Conservation (phyloP, 768 basidiomycete species). For the Ramaria sp. region DNA sequence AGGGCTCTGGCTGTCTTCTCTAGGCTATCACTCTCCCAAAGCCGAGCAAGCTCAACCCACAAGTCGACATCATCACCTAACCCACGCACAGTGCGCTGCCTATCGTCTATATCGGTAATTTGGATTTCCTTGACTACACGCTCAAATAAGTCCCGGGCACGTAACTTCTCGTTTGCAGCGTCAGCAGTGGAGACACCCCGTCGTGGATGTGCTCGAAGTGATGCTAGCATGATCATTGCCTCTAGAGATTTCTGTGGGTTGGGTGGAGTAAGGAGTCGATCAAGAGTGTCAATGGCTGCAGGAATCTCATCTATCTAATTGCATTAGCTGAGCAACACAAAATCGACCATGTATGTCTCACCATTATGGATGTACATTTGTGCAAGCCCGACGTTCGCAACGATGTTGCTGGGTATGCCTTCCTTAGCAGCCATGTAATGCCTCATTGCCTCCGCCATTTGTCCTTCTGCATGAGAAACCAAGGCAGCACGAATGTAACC, state of each 20-base stretch:
- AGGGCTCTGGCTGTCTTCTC: conserved; percentile 67
- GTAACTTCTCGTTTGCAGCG: conserved; percentile 52
- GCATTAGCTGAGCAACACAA: conserved; percentile 1
- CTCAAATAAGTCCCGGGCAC: conserved; percentile 77
- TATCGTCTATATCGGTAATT: conserved; percentile 40
- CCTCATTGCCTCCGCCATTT: conserved; percentile 46
- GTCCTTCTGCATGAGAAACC: conserved; percentile 64
- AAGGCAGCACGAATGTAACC: conserved; percentile 79
- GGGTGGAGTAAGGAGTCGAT: conserved; percentile 60
- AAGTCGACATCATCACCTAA: conserved; percentile 76
- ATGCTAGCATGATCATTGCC: conserved; percentile 82
- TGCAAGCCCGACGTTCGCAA: conserved; percentile 77
- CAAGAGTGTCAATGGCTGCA: conserved; percentile 77
- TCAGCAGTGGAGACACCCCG: conserved; percentile 72
- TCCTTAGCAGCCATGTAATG: conserved; percentile 60
- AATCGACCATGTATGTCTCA: conserved; percentile 20
- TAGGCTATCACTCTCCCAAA: conserved; percentile 77
- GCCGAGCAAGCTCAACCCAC: conserved; percentile 79
- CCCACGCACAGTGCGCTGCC: conserved; percentile 30
- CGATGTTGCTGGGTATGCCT: conserved; percentile 60
- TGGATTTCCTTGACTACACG: conserved; percentile 58
- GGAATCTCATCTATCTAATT: conserved; percentile 58
- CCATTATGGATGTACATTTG: conserved; percentile 81
- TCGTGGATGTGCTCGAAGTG: conserved; percentile 72
- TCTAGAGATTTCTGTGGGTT: conserved; percentile 62